phyloP scores from a whole-genome alignment of 2,329 filamentous ascomycete species.

The Diaporthe ampelina region DNA sequence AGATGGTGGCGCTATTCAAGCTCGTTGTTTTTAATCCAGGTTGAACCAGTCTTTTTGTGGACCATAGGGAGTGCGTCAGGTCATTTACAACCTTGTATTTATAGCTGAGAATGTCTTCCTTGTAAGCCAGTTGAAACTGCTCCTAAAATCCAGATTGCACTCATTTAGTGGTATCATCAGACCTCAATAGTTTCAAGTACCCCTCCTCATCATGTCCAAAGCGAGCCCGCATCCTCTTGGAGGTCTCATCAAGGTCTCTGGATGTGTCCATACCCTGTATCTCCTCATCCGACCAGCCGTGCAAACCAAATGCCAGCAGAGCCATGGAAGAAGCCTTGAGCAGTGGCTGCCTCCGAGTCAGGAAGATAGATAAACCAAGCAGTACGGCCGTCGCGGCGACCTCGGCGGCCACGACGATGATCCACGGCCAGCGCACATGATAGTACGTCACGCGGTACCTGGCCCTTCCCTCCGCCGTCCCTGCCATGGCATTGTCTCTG shows the following conservation, averaged over 20 bases:
- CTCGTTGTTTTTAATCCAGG: no score
- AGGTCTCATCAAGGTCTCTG: background rate
- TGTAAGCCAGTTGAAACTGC: background rate
- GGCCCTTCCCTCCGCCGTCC: background rate
- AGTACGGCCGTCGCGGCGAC: background rate
- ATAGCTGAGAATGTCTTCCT: background rate
- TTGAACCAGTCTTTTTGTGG: no score
- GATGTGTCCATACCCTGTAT: background rate
- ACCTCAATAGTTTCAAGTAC: constrained; percentile 3
- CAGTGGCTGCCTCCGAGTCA: constrained; percentile 7
- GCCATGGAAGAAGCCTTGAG: background rate
- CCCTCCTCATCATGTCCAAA: constrained; percentile 7
- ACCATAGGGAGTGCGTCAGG: no score
- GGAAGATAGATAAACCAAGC: background rate
- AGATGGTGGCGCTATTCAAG: no score
- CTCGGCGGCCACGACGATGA: background rate
- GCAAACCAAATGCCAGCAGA: background rate
- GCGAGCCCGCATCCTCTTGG: constrained; percentile 2
- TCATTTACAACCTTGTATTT: no score
- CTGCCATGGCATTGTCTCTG: background rate
- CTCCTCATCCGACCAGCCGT: constrained; percentile 1
- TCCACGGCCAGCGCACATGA: constrained; percentile 6
- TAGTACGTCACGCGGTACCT: constrained; percentile 4
- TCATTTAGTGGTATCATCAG: background rate
- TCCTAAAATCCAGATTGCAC: background rate